Conservation (phyloP, 352 stramenopile species). For the Pythium plurisporium region DNA sequence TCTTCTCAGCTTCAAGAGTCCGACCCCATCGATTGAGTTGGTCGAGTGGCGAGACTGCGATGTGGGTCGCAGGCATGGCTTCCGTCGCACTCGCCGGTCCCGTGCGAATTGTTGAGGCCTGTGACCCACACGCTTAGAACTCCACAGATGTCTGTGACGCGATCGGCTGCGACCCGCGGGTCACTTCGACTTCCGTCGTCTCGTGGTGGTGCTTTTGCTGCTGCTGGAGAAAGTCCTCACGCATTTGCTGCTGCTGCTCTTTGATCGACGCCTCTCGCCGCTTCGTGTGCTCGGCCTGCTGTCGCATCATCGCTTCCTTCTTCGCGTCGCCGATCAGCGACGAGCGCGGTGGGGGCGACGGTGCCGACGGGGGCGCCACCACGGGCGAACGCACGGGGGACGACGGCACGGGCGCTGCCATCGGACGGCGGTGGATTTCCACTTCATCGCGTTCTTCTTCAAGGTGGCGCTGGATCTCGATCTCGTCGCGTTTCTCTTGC, state of each 20-base stretch:
- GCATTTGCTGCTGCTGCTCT: slow-evolving; percentile 38
- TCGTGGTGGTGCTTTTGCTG: not conserved
- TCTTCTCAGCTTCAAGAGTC: slow-evolving; percentile 1
- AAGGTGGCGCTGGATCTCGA: slow-evolving; percentile 23
- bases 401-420: slow-evolving; percentile 8
- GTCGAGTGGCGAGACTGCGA: slow-evolving; percentile 13
- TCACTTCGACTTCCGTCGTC: not conserved
- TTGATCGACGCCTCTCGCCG: slow-evolving; percentile 54
- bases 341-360: slow-evolving; percentile 36
- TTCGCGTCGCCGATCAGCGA: slow-evolving; percentile 65
- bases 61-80: no score
- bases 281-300: slow-evolving; percentile 59
- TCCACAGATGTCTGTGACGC: slow-evolving; percentile 13
- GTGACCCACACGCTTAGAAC: slow-evolving; percentile 19
- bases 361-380: slow-evolving; percentile 2
- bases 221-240: slow-evolving; percentile 11
- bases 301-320: slow-evolving; percentile 60
- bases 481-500: slow-evolving; percentile 25
- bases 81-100: not conserved
- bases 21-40: not conserved
- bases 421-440: slow-evolving; percentile 16
- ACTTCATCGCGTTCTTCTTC: slow-evolving; percentile 32
- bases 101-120: not conserved
- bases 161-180: not conserved
- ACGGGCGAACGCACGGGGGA: slow-evolving; percentile 13